Evolutionary conservation across 2,329 filamentous ascomycete species (phyloP).

Genomic region (Aspergillus sp.): DNA sequence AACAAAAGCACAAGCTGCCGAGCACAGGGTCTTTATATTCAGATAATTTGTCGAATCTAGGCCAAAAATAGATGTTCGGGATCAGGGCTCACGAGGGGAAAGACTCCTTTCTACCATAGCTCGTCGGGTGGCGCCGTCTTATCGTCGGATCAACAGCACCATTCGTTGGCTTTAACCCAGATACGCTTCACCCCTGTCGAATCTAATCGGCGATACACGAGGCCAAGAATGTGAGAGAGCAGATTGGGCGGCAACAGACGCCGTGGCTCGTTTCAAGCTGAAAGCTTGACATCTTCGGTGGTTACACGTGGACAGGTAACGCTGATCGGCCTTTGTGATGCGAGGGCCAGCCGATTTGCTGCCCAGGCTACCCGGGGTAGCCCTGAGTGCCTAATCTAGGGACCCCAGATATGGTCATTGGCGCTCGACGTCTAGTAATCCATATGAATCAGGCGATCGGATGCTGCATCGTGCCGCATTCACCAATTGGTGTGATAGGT

Average conservation of each 20-base stretch:
- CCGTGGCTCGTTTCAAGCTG: background rate
- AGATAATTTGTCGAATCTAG: background rate
- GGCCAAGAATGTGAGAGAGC: constrained; percentile 1
- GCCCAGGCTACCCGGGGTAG: background rate
- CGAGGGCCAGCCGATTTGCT: background rate
- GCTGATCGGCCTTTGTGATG: background rate
- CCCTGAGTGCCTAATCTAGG: background rate
- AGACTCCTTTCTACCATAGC: background rate
- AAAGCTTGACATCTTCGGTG: constrained; percentile 7
- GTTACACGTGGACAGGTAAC: constrained; percentile 7
- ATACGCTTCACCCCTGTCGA: background rate
- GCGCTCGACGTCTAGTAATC: background rate
- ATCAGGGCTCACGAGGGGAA: no score
- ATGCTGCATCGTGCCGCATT: background rate
- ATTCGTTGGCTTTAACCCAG: background rate
- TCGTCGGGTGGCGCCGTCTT: background rate
- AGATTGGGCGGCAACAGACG: background rate
- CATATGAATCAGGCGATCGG: background rate
- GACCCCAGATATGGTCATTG: background rate
- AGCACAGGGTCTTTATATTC: background rate
- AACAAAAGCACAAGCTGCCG: background rate
- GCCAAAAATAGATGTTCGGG: background rate
- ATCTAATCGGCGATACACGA: background rate
- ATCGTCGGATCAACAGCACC: background rate
- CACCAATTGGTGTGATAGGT: background rate